Conservation (phyloP, 495 filamentous ascomycete species). For the Terfezia claveryi region DNA sequence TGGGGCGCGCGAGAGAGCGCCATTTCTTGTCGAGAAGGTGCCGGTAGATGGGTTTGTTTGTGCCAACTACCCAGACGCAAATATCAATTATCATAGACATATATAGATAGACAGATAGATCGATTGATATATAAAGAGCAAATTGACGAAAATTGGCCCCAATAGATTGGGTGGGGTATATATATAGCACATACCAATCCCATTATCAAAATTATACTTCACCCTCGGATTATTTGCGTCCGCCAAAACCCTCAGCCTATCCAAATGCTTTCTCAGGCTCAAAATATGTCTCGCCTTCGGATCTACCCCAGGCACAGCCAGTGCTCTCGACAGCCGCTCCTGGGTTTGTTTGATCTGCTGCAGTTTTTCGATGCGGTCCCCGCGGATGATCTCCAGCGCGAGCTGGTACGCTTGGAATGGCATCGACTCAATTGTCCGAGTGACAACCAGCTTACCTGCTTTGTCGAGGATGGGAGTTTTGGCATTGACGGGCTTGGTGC, state of each 20-base stretch:
- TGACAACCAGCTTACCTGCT: slow-evolving; percentile 6
- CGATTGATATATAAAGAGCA: background rate
- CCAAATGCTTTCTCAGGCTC: slow-evolving; percentile 50
- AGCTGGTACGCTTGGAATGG: slow-evolving; percentile 98
- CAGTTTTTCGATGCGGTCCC: slow-evolving; percentile 66
- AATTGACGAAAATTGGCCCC: background rate
- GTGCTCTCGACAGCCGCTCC: slow-evolving; percentile 35
- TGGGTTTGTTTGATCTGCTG: slow-evolving; percentile 36
- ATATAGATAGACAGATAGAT: background rate
- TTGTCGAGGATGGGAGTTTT: background rate
- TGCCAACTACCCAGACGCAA: slow-evolving; percentile 19
- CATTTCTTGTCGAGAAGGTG: slow-evolving; percentile 72
- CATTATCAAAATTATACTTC: slow-evolving; percentile 89
- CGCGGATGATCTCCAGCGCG: slow-evolving; percentile 57
- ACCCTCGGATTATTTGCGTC: slow-evolving; percentile 92
- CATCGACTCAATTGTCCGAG: slow-evolving; percentile 43
- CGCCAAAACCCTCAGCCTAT: slow-evolving; percentile 64
- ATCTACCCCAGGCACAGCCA: slow-evolving; percentile 38
- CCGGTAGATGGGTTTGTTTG: slow-evolving; percentile 93
- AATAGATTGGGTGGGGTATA: background rate
- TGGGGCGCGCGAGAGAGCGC: slow-evolving; percentile 49
- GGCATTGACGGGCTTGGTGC: slow-evolving; percentile 3
- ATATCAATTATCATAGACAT: background rate
- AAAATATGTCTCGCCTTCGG: slow-evolving; percentile 27
- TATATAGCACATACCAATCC: slow-evolving; percentile 38